Percentiles rank a stretch among this genome's conserved stretches.
Evolutionary conservation across 2,329 filamentous ascomycete genomes (phyloP).

Genomic region (Cordyceps militaris): DNA sequence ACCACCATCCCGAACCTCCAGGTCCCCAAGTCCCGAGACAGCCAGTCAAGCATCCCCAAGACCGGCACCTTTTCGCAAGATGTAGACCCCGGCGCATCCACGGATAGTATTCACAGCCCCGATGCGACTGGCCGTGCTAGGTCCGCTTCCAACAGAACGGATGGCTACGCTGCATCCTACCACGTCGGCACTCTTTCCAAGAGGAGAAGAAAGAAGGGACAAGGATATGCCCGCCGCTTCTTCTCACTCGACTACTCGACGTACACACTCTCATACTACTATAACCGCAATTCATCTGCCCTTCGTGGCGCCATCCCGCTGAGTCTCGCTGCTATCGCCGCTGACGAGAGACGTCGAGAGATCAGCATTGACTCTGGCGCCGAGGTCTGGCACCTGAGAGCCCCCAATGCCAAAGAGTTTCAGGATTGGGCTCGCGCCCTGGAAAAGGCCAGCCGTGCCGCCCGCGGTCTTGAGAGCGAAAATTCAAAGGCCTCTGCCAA

Average conservation of each 20-base stretch:
- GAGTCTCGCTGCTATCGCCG: slow-evolving; percentile 82
- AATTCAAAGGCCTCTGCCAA: slow-evolving; percentile 16
- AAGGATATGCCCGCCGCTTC: slow-evolving; percentile 87
- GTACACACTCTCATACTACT: slow-evolving; percentile 92
- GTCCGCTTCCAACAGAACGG: slow-evolving; percentile 47
- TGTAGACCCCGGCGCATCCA: slow-evolving; percentile 44
- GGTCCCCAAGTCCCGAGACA: slow-evolving; percentile 29
- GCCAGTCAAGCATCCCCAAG: slow-evolving; percentile 47
- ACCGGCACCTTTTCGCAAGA: slow-evolving; percentile 38
- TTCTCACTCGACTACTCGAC: slow-evolving; percentile 95
- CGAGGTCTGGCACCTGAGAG: slow-evolving; percentile 91
- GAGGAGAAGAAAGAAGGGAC: slow-evolving; percentile 84
- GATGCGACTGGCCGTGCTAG: slow-evolving; percentile 33
- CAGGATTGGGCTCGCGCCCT: slow-evolving; percentile 79
- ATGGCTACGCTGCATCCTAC: slow-evolving; percentile 35
- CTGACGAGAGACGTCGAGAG: slow-evolving; percentile 79
- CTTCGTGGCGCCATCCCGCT: slow-evolving; percentile 88
- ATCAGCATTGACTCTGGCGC: slow-evolving; percentile 96
- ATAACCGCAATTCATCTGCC: slow-evolving; percentile 87
- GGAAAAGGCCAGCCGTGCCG: slow-evolving; percentile 68
- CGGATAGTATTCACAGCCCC: slow-evolving; percentile 55
- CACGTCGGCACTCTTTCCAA: slow-evolving; percentile 85
- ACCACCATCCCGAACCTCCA: slow-evolving; percentile 60
- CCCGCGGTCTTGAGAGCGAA: slow-evolving; percentile 44
- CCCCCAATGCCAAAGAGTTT: slow-evolving; percentile 78